Base-by-base conservation (phyloP, 2,329 filamentous ascomycete species). In the Arthroderma sp. region DNA sequence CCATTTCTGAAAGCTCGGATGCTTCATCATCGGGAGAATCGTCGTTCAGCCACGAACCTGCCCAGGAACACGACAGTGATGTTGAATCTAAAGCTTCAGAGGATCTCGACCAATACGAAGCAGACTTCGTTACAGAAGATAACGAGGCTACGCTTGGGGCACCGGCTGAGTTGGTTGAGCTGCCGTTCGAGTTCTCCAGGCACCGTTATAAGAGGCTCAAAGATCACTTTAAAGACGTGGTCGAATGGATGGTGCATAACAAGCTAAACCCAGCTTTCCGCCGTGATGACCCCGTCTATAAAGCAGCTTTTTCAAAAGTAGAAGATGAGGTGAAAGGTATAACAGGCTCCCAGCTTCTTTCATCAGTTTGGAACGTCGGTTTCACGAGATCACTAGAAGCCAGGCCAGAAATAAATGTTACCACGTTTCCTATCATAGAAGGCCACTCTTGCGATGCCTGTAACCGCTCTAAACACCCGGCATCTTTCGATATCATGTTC, bases 171-270 rank as follows among this genome's bases (percentile, higher is more conserved):
- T 43, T 59, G 4, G 57, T 68, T 7, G 68, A 70, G 3, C 76
- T 85, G 2, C 84, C 84, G 0, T 67, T 88, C 1, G 68, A 82
- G 53, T 86, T 85, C 58, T 83, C 79, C 1, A 64, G 71, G 3
- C 72, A 81, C 46, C 73, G 77, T 0, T 77, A 79, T 49, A 79
- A 80, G 52, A 81, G 81, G 42, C 66, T 80, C 0, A 80, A 78
- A 50, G 78, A 85, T 34, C 76, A 87, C 41, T 89, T 89, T 65
- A 75, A 74, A 40, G 78, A 80, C 53, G 81, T 77, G 0, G 70
- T 89, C 1, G 82, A 86, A 57, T 89, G 83, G 83, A 81, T 88
- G 63, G 79, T 89, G 2, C 82, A 86, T 55, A 83, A 83, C 57
- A 80, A 81, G 53, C 71, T 91, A 42, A 81, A 87, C 52, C 83